These are phyloP conservation scores for Colletotrichum euphorbiae DNA, from an alignment of 2,329 filamentous ascomycete species.

Conservation along the genomic window DNA sequence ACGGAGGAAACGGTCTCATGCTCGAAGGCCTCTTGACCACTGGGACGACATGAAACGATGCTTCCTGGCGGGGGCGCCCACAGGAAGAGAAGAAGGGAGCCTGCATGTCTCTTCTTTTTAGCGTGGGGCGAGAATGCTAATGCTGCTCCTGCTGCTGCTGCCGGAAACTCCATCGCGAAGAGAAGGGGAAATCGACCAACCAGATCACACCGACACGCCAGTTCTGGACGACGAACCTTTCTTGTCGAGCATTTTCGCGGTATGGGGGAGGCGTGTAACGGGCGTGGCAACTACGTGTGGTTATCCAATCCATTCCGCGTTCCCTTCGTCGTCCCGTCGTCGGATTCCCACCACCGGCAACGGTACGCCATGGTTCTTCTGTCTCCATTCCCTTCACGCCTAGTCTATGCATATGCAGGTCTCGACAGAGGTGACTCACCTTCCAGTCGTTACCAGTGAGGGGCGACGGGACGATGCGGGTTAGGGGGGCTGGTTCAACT, in stretches of 20 bases:
- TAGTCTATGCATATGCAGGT: constrained; percentile 39
- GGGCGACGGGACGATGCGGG: constrained; percentile 36
- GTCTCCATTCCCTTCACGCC: constrained; percentile 17
- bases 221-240: constrained; percentile 17
- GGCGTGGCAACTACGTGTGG: constrained; percentile 14
- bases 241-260: neutral
- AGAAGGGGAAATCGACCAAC: constrained; percentile 16
- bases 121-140: neutral
- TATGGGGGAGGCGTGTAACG: neutral
- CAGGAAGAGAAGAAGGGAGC: neutral
- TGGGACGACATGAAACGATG: constrained; percentile 33
- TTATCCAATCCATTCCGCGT: constrained; percentile 11
- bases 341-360: neutral
- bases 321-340: neutral
- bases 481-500: constrained; percentile 14
- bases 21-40: constrained; percentile 22
- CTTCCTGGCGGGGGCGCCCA: neutral
- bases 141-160: too few species aligned
- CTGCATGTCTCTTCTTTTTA: neutral
- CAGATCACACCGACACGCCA: constrained; percentile 23
- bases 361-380: neutral
- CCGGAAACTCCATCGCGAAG: neutral
- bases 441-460: constrained; percentile 43
- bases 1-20: constrained; percentile 31
- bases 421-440: constrained; percentile 44